Evolutionary conservation across 1,284 basidiomycete species (phyloP), one percentile per base, ranked within the genome.

Genomic region (Puccinia polysora): DNA sequence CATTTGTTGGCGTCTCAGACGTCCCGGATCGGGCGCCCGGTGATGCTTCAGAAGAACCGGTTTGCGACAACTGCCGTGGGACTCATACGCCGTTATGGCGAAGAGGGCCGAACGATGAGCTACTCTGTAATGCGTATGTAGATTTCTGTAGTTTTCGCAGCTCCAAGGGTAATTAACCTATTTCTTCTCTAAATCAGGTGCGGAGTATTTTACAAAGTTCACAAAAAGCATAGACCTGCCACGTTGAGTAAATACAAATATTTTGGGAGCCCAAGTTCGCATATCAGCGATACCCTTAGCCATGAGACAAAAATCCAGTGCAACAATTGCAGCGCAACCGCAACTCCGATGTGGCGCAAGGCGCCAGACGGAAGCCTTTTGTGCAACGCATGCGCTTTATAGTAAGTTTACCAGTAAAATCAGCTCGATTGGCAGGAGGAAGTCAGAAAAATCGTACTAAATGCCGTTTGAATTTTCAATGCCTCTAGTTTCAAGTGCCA

Each of bases 331-430:
- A 47, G 50, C 60, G 67, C 67, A 28, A 47, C 40, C 2, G 67
- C 67, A 18, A 69, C 67, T n/a, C 67, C 67, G 25, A 69, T 69
- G 67, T 69, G 67, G 67, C 55, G 67, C 38, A 69, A 60, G 43
- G 67, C 67, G n/a, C 55, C 55, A 30, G 67, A 69, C 34, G 67
- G 67, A 10, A 47, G 43, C 18, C 67, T 69, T 2, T 50, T 69
- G 32, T 69, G 67, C 28, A 69, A 69, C 38, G 67, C 67, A 40
- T 69, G 67, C 43, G 67, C 67, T 4, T 56, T 69, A 36, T 69
- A 69, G 67, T 69, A 36, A 32, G 67, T 60, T 10, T 38, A 32
- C 15, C 28, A 23, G 12, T 30, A 38, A 30, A 25, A 12, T 52
- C 14, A 12, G 7, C 50, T 45, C 10, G 10, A 10, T 45, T 10